A percentile compares a stretch with the other conserved stretches of the same genome.
Evolutionary conservation across 345 rosid species (phyloP).

Genomic region (Arabis alpina): DNA sequence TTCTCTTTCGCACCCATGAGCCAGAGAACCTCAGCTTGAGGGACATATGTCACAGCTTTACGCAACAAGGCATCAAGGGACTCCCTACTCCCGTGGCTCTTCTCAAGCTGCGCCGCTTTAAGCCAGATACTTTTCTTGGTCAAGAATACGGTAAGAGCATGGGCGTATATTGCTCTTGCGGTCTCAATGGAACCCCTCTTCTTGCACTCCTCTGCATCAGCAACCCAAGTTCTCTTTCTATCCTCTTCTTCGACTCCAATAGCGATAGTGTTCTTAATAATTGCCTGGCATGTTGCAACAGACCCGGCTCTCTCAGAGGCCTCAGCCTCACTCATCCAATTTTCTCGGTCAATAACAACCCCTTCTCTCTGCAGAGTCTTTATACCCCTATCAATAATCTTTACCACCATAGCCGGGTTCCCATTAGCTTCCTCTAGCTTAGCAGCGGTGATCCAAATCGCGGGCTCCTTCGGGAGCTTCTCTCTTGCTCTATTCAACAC

Average conservation of each 20-base stretch:
- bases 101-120: constrained; percentile 95
- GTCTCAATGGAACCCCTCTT: constrained; percentile 91
- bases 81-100: constrained; percentile 91
- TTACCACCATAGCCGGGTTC: constrained; percentile 72
- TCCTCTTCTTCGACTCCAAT: constrained; percentile 96
- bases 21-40: constrained; percentile 97
- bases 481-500: constrained; percentile 78
- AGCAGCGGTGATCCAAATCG: constrained; percentile 94
- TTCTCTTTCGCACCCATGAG: constrained; percentile 99
- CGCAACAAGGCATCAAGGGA: constrained; percentile 85
- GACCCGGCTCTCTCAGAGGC: constrained; percentile 87
- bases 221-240: constrained; percentile 98
- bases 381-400: constrained; percentile 91
- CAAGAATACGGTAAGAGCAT: constrained; percentile 81
- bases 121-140: constrained; percentile 97
- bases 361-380: constrained; percentile 88
- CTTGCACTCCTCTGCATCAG: constrained; percentile 97
- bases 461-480: constrained; percentile 80
- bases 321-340: constrained; percentile 96
- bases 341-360: constrained; percentile 80
- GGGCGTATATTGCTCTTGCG: constrained; percentile 87
- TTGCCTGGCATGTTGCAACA: constrained; percentile 83
- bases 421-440: constrained; percentile 96
- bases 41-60: constrained; percentile 83
- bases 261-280: constrained; percentile 73